phyloP scores from a whole-genome alignment of 2,329 filamentous ascomycete species.

The Erysiphe pulchra region DNA sequence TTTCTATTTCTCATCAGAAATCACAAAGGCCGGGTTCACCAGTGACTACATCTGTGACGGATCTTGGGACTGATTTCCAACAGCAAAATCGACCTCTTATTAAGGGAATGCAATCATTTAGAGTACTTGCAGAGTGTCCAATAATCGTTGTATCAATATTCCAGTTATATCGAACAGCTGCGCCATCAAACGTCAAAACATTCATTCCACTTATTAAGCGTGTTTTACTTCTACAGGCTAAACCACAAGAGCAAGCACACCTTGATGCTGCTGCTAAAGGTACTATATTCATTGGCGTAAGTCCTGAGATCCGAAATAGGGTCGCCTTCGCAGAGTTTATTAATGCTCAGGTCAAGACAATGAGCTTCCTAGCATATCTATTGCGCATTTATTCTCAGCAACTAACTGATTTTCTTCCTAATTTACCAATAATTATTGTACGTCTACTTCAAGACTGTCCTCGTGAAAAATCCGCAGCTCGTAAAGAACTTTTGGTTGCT shows the following conservation, averaged over 20 bases:
- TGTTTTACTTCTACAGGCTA: slow-evolving; percentile 68
- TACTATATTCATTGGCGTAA: slow-evolving; percentile 76
- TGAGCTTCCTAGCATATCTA: slow-evolving; percentile 92
- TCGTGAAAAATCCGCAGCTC: slow-evolving; percentile 71
- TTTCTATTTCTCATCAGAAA: slow-evolving; percentile 42
- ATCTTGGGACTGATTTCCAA: slow-evolving; percentile 57
- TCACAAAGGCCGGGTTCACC: slow-evolving; percentile 80
- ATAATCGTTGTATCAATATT: slow-evolving; percentile 98
- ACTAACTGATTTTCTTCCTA: slow-evolving; percentile 64
- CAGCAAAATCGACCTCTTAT: slow-evolving; percentile 58
- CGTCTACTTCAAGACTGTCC: slow-evolving; percentile 82
- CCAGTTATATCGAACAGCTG: slow-evolving; percentile 63
- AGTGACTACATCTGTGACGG: slow-evolving; percentile 45
- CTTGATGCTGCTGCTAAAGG: slow-evolving; percentile 54
- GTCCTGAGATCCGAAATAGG: slow-evolving; percentile 76
- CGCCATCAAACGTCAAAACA: slow-evolving; percentile 61
- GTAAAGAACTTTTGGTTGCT: slow-evolving; percentile 87
- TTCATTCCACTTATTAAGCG: slow-evolving; percentile 90
- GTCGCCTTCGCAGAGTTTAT: slow-evolving; percentile 94
- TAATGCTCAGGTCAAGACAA: slow-evolving; percentile 93
- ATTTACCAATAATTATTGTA: slow-evolving; percentile 71
- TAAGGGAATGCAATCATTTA: slow-evolving; percentile 97
- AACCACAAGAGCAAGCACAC: slow-evolving; percentile 80
- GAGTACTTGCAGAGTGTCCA: slow-evolving; percentile 87
- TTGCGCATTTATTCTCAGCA: slow-evolving; percentile 71